Evolutionary conservation across 176 grass and related monocot genomes (phyloP), one percentile per base, ranked within the genome.

Genomic region (Avena sativa): DNA sequence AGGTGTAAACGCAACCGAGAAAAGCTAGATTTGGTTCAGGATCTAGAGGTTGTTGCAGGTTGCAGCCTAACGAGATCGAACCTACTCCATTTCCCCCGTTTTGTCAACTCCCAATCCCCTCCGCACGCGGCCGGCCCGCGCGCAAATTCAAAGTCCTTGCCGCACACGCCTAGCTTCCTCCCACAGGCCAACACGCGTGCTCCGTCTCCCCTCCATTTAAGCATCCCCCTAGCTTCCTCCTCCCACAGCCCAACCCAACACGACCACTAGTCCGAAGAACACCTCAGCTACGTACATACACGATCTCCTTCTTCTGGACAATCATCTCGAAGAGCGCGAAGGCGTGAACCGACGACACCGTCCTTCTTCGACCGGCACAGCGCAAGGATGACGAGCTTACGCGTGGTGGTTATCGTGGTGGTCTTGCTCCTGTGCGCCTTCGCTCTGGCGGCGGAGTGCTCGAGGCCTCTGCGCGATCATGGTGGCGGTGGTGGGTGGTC

Each of bases 61-160:
- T 88, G 70, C 76, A 68, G 71, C 78, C 78, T 81, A 88, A 91
- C 82, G 86, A 88, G 82, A 91, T 91, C 90, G 78, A 26, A 85
- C 86, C 86, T 81, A 87, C 65, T 71, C 38, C 14, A 73, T 83
- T 78, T 15, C 56, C 77, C 9, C 12, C 50, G 5, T 46, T 26
- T 85, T 78, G 90, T 88, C 90, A 88, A 88, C 86, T 12, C 71
- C 3, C 48, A 17, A 43, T 43, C 9, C 56, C 73, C 58, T 56
- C 60, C 52, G 5, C 40, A n/a, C 36, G 38, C 58, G 64, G 13
- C n/a, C 58, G 51, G 58, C 55, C 55, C 55, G 55, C 48, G 56
- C 83, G 12, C 48, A 8, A 19, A 21, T 91, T 91, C 89, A 85
- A 82, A 70, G 82, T 70, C 70, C 86, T 88, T 91, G 60, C 68